These are phyloP conservation scores for Hyaloscypha variabilis DNA, from an alignment of 495 filamentous ascomycete genomes.

Conservation along the genomic window DNA sequence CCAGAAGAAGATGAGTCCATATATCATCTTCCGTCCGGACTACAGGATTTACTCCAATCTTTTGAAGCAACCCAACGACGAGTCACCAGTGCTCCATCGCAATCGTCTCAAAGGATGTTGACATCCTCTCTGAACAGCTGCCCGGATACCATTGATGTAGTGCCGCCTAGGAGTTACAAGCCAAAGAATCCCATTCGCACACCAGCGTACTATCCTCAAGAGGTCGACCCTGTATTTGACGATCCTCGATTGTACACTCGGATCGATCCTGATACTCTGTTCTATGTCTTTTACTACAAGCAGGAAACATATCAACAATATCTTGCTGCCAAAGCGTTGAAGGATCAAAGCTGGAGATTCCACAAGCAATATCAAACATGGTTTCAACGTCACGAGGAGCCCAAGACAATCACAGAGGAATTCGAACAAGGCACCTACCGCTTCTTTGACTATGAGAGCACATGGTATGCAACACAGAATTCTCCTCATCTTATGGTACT, in stretches of 20 bases:
- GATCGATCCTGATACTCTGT: constrained; percentile 95
- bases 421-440: constrained; percentile 98
- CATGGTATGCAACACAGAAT: constrained; percentile 69
- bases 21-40: constrained; percentile 88
- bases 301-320: constrained; percentile 96
- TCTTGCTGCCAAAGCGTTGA: constrained; percentile 92
- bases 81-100: constrained; percentile 51
- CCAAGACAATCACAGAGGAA: constrained; percentile 97
- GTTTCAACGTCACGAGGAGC: constrained; percentile 98
- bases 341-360: constrained; percentile 97
- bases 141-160: constrained; percentile 77
- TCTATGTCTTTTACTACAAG: constrained; percentile 98
- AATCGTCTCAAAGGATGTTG: constrained; percentile 72
- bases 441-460: constrained; percentile 99
- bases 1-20: constrained; percentile 76
- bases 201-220: constrained; percentile 85
- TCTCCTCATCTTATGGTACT: too few species aligned
- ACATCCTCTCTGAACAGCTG: constrained; percentile 67
- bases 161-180: constrained; percentile 80
- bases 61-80: constrained; percentile 83
- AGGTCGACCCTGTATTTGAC: constrained; percentile 85
- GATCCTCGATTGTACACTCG: constrained; percentile 84
- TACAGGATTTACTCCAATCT: constrained; percentile 87
- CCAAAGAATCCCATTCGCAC: constrained; percentile 80
- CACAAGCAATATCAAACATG: constrained; percentile 99